Evolutionary conservation across 2,329 filamentous ascomycete species (phyloP), one percentile per base, ranked within the genome.

Genomic region (Cordyceps javanica): DNA sequence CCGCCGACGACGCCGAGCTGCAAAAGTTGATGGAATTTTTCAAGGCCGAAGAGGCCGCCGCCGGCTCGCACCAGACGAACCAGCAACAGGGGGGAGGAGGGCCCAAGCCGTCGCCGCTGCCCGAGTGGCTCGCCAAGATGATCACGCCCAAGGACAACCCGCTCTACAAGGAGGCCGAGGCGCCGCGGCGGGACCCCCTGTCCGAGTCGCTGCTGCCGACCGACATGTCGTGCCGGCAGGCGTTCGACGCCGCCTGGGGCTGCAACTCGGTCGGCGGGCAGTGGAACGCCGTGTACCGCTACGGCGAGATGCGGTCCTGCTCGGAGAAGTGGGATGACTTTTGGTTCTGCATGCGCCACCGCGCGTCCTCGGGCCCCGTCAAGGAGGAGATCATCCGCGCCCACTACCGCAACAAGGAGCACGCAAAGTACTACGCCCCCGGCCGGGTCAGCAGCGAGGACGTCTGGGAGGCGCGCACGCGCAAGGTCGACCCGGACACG

Each of bases 261-360:
- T 99, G 94, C 81, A 90, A 94, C 70, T 91, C 88, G 0, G 79
- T 96, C 9, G 92, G 91, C 55, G 91, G 93, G 1, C 92, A 97
- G 71, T 96, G 92, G 79, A 91, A 89, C 67, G 86, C 91, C 67
- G 82, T 97, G 38, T 99, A 97, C 78, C 88, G 94, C 39, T 87
- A 91, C 69, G 94, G 94, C 61, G 76, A 79, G 42, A 76, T 96
- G 67, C 83, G 87, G 45, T 80, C 82, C 3, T 99, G 94, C 78
- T 83, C 79, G 61, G 88, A 95, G 63, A 86, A 91, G 62, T 97
- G 93, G 91, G 82, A 87, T 60, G 90, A 96, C 72, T 97, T 96
- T 73, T 96, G 92, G 89, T 93, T 97, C 75, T 99, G 94, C 78
- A 97, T 97, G 92, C 86, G 90, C 62, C 86, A 86, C 38, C 86